Conservation (phyloP, 257 asterid genomes). For the Nicotiana otophora region DNA sequence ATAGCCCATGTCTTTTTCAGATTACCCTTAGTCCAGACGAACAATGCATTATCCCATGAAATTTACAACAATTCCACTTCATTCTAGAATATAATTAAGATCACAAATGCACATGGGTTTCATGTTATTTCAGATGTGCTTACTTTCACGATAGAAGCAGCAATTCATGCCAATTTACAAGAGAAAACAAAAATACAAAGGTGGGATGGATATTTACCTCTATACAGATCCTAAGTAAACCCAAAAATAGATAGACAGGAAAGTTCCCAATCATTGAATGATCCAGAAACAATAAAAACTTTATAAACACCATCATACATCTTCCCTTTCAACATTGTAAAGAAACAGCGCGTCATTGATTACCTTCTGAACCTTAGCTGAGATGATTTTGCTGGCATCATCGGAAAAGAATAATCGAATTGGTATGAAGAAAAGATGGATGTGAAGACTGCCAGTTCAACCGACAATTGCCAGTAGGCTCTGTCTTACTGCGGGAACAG, state of each 20-base stretch:
- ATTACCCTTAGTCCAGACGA: neutral
- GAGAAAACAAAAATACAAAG: neutral
- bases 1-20: neutral
- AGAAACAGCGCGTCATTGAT: neutral
- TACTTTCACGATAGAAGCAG: neutral
- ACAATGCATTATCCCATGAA: neutral
- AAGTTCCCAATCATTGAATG: neutral
- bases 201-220: neutral
- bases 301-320: neutral
- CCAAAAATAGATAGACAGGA: neutral
- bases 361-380: neutral
- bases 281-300: neutral
- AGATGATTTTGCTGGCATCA: neutral
- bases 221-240: slow-evolving; percentile 5
- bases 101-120: neutral
- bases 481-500: slow-evolving; percentile 79
- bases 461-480: slow-evolving; percentile 82
- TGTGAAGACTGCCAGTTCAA: slow-evolving; percentile 16
- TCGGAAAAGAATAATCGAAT: neutral
- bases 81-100: neutral
- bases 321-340: no score
- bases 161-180: neutral
- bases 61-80: neutral
- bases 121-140: neutral
- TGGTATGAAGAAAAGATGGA: neutral